These are phyloP conservation scores for Punica granatum DNA, from an alignment of 345 rosid genomes.

Conservation along the genomic window DNA sequence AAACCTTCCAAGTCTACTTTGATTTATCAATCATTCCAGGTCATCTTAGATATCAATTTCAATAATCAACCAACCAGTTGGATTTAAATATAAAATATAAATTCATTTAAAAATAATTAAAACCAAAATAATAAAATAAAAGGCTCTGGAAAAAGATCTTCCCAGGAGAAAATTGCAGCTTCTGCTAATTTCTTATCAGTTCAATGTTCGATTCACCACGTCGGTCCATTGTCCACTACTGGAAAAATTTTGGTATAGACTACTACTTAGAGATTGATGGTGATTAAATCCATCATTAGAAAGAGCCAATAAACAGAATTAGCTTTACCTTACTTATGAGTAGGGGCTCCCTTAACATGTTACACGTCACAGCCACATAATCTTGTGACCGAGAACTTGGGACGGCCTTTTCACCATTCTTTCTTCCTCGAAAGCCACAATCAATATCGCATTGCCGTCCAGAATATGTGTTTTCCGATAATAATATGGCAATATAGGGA, in stretches of 20 bases:
- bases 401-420: too few species aligned
- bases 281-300: not conserved
- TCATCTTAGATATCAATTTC: not conserved
- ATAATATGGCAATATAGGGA: not conserved
- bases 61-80: not conserved
- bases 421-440: too few species aligned
- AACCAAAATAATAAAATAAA: not conserved
- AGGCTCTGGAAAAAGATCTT: not conserved
- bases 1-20: slow-evolving; percentile 3
- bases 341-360: too few species aligned
- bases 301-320: not conserved
- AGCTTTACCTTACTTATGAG: too few species aligned
- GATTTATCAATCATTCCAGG: not conserved
- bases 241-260: too few species aligned
- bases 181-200: not conserved
- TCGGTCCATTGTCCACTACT: not conserved
- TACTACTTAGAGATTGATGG: not conserved
- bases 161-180: not conserved
- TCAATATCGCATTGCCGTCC: too few species aligned
- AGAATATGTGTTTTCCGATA: too few species aligned
- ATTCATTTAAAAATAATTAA: not conserved
- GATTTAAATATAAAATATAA: not conserved
- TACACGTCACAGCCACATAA: too few species aligned
- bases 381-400: too few species aligned
- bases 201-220: not conserved